Evolutionary conservation across 805 yeast species (phyloP).

Genomic region (Kodamaea fukazawae): DNA sequence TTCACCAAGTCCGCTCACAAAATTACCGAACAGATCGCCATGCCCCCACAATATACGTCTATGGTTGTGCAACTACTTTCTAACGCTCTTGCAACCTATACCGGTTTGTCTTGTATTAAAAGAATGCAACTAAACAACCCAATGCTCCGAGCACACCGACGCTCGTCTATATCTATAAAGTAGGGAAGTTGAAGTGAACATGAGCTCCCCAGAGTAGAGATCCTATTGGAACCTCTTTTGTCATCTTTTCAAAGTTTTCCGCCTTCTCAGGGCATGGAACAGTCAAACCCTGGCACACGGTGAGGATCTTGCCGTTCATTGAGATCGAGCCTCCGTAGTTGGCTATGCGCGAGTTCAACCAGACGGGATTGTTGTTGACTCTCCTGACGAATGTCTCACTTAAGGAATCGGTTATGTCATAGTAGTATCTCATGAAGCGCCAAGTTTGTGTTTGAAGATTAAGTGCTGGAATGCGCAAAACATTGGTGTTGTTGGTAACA

Average conservation of each 20-base stretch:
- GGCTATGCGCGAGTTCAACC: constrained; percentile 28
- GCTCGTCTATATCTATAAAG: constrained; percentile 18
- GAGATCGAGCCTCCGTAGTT: constrained; percentile 32
- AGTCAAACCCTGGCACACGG: constrained; percentile 37
- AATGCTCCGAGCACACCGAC: too few species aligned
- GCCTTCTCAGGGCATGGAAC: constrained; percentile 31
- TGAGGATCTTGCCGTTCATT: constrained; percentile 33
- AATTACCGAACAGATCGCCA: too few species aligned
- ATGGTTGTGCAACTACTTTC: too few species aligned
- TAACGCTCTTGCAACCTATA: too few species aligned
- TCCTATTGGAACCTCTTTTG: constrained; percentile 17
- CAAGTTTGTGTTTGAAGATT: constrained; percentile 41
- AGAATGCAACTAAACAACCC: background rate
- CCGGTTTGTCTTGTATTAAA: too few species aligned
- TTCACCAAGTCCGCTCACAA: too few species aligned
- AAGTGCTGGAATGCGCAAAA: constrained; percentile 33
- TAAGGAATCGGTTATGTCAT: constrained; percentile 27
- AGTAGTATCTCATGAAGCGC: constrained; percentile 35
- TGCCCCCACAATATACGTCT: too few species aligned
- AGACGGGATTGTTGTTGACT: constrained; percentile 17
- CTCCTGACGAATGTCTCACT: constrained; percentile 20
- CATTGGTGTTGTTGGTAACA: constrained; percentile 24
- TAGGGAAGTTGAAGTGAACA: constrained; percentile 36
- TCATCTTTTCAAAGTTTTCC: constrained; percentile 22
- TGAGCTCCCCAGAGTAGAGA: constrained; percentile 35